These are phyloP conservation scores for Coniophora puteana DNA, from an alignment of 1,284 basidiomycete genomes.

Conservation along the genomic window DNA sequence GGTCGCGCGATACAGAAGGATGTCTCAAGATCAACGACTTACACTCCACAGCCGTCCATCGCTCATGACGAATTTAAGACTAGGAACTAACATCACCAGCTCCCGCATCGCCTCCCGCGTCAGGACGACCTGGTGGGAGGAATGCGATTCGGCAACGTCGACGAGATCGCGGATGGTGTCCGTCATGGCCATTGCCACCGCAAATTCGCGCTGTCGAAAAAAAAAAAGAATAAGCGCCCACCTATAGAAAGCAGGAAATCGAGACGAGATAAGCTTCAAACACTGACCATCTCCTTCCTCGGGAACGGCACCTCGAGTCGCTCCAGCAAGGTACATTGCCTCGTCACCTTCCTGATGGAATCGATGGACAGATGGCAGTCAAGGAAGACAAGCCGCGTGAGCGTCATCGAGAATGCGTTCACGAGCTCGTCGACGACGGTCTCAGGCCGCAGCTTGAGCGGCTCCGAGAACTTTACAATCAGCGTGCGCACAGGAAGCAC, in stretches of 20 bases:
- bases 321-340: conserved; percentile 42
- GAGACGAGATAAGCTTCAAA: conserved; percentile 5
- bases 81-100: conserved; percentile 40
- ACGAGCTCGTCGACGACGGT: conserved; percentile 41
- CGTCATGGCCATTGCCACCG: conserved; percentile 33
- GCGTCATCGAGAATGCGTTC: conserved; percentile 37
- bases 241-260: background rate
- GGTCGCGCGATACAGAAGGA: no score
- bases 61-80: no score
- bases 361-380: conserved; percentile 40
- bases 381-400: conserved; percentile 44
- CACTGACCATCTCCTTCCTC: conserved; percentile 46
- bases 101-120: conserved; percentile 36
- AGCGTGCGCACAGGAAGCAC: conserved; percentile 21
- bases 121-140: conserved; percentile 39
- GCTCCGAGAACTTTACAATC: conserved; percentile 47
- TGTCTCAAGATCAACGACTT: no score
- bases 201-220: conserved; percentile 26
- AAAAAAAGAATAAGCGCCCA: background rate
- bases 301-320: conserved; percentile 48
- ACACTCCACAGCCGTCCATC: no score
- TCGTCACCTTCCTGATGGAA: conserved; percentile 38
- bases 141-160: conserved; percentile 43
- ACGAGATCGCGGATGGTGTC: conserved; percentile 42
- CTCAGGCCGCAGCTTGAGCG: conserved; percentile 33